Conservation (phyloP, 2,329 filamentous ascomycete species). For the Aurifilum marmelostoma region DNA sequence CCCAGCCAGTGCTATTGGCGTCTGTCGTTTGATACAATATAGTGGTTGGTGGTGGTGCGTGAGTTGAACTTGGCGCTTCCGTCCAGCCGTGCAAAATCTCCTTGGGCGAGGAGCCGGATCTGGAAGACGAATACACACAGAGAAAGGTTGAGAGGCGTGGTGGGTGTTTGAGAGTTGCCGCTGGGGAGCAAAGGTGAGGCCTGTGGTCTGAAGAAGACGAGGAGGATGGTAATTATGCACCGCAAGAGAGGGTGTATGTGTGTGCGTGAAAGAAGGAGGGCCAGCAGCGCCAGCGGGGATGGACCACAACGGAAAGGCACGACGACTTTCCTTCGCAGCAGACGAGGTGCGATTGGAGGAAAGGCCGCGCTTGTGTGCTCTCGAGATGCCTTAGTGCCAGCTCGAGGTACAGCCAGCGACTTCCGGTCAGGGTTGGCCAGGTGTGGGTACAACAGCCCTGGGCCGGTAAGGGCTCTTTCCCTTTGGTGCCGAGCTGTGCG, state of each 20-base stretch:
- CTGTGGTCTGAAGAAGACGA: not conserved
- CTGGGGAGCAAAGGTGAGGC: not conserved
- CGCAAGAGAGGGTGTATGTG: not conserved
- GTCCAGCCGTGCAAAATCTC: no score
- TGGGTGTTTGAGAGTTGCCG: not conserved
- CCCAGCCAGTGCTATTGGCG: not conserved
- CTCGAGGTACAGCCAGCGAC: conserved; percentile 28
- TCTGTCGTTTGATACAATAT: not conserved
- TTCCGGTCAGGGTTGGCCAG: not conserved
- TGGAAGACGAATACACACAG: no score
- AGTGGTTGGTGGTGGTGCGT: not conserved
- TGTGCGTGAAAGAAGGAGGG: no score
- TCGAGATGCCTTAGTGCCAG: conserved; percentile 30
- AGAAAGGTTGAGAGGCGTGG: no score
- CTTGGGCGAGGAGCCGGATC: no score
- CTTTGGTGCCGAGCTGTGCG: not conserved
- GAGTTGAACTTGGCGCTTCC: not conserved
- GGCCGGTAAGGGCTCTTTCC: not conserved
- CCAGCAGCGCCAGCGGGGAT: conserved; percentile 14
- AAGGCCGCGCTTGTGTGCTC: conserved; percentile 26
- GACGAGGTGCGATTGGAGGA: conserved; percentile 25
- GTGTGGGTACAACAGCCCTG: not conserved
- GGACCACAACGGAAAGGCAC: not conserved
- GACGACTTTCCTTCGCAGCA: not conserved
- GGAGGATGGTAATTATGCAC: conserved; percentile 14